phyloP scores from a whole-genome alignment of 2,329 filamentous ascomycete species.

The Elsinoe perseae region DNA sequence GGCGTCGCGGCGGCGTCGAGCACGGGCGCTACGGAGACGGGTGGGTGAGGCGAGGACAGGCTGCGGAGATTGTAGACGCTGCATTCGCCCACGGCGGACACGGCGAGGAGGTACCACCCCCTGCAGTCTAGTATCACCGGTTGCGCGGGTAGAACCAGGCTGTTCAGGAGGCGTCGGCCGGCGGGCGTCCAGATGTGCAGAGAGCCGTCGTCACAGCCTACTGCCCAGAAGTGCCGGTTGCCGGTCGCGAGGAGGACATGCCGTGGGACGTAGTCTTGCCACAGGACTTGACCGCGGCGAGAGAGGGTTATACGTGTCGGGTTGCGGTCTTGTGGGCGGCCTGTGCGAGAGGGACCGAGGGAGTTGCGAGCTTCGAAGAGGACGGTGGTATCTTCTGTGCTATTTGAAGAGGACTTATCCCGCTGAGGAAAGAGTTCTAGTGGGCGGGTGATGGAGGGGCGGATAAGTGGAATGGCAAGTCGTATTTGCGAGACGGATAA shows the following conservation, averaged over 20 bases:
- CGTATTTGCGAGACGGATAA: conserved; percentile 76
- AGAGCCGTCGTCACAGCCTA: conserved; percentile 85
- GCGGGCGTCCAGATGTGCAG: conserved; percentile 89
- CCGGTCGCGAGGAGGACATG: conserved; percentile 85
- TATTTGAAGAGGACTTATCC: conserved; percentile 35
- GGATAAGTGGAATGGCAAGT: conserved; percentile 78
- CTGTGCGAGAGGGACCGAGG: conserved; percentile 50
- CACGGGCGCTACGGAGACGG: conserved; percentile 78
- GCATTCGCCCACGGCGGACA: conserved; percentile 79
- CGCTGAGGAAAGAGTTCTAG: conserved; percentile 53
- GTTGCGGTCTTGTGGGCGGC: conserved; percentile 59
- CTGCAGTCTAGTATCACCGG: conserved; percentile 89
- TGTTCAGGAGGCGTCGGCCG: conserved; percentile 75
- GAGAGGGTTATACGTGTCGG: conserved; percentile 76
- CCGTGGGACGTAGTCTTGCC: conserved; percentile 88
- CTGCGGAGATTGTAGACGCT: conserved; percentile 90
- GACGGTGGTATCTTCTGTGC: conserved; percentile 54
- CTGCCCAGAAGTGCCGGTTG: conserved; percentile 85
- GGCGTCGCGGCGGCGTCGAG: conserved; percentile 78
- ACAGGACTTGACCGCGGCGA: conserved; percentile 71
- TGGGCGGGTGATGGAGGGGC: conserved; percentile 73
- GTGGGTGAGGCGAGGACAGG: conserved; percentile 77
- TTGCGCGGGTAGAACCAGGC: conserved; percentile 81
- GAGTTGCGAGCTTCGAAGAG: conserved; percentile 88
- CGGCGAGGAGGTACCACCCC: conserved; percentile 80